A percentile compares a stretch with the other conserved stretches of the same genome.
These are phyloP conservation scores for Phytophthora lateralis DNA, from an alignment of 352 stramenopile species.

Conservation along the genomic window DNA sequence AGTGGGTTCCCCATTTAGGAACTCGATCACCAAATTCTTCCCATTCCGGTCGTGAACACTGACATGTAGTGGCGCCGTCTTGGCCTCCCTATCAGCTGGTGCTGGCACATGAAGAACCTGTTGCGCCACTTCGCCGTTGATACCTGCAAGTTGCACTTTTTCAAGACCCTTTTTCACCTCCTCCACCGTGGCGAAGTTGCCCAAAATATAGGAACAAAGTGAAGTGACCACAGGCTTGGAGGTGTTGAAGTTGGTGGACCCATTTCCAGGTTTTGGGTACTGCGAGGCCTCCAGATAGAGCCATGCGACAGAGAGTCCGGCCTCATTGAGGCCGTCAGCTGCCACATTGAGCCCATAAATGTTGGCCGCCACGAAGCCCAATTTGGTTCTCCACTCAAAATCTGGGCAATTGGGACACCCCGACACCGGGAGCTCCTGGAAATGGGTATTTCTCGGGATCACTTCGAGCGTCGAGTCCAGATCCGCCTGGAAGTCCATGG, in stretches of 20 bases:
- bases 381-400: conserved; percentile 45
- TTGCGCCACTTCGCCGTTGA: conserved; percentile 40
- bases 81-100: conserved; percentile 20
- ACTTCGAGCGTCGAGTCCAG: conserved; percentile 52
- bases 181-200: conserved; percentile 67
- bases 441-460: conserved; percentile 48
- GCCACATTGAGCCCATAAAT: conserved; percentile 61
- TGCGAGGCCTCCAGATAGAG: conserved; percentile 51
- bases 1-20: conserved; percentile 55
- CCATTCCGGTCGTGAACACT: conserved; percentile 67
- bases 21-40: conserved; percentile 74
- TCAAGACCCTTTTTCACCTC: conserved; percentile 59
- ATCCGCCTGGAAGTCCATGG: conserved; percentile 67
- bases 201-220: conserved; percentile 71
- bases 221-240: conserved; percentile 62
- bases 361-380: conserved; percentile 60
- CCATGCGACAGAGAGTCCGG: conserved; percentile 53
- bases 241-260: conserved; percentile 26
- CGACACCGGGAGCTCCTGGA: conserved; percentile 49
- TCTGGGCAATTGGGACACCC: conserved; percentile 48
- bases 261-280: conserved; percentile 50
- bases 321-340: conserved; percentile 59
- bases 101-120: conserved; percentile 24
- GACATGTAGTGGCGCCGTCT: conserved; percentile 62
- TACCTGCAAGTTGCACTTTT: conserved; percentile 61